phyloP scores from a whole-genome alignment of 345 rosid genomes.

The Orychophragmus violaceus region DNA sequence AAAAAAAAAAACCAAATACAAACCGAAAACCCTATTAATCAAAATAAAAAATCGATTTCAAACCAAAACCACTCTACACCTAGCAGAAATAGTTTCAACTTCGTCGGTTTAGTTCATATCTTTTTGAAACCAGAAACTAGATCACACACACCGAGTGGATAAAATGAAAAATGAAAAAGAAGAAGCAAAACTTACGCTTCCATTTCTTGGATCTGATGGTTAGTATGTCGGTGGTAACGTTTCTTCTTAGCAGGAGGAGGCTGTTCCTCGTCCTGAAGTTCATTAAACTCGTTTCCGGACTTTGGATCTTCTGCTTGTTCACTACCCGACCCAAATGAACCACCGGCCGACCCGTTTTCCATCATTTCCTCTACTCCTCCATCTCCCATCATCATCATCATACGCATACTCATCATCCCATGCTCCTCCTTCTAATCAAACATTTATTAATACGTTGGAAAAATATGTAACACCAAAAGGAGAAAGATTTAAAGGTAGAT shows the following conservation, averaged over 20 bases:
- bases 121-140: not conserved
- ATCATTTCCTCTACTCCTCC: conserved; percentile 54
- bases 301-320: conserved; percentile 63
- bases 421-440: conserved; percentile 60
- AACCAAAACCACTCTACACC: not conserved
- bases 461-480: not conserved
- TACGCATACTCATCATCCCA: conserved; percentile 37
- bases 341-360: conserved; percentile 78
- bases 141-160: not conserved
- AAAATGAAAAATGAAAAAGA: not conserved
- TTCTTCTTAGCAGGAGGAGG: conserved; percentile 61
- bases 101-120: not conserved
- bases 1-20: not conserved
- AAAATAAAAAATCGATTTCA: not conserved
- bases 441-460: not conserved
- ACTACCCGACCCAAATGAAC: conserved; percentile 82
- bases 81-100: not conserved
- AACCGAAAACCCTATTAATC: not conserved
- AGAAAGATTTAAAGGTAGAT: not conserved
- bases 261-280: conserved; percentile 36
- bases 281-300: conserved; percentile 54
- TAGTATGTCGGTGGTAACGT: conserved; percentile 90
- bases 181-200: conserved; percentile 62
- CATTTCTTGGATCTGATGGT: conserved; percentile 93
- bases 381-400: conserved; percentile 58